Evolutionary conservation across 139 green algal genomes (phyloP).

Genomic region (Volvox africanus): DNA sequence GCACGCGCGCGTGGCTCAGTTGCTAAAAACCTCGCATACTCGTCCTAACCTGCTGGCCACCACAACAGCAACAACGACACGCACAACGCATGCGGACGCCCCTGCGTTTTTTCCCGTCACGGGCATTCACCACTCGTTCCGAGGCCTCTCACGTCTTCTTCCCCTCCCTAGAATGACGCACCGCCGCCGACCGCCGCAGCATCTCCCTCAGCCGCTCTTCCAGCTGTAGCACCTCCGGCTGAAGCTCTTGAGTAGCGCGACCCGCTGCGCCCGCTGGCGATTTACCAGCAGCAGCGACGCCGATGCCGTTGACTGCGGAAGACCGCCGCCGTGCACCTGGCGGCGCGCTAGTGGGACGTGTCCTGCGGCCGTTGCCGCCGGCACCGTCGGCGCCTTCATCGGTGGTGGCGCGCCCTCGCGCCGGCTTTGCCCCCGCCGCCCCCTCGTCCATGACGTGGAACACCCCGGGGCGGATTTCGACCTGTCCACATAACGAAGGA

Average conservation of each 20-base stretch:
- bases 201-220: constrained; percentile 59
- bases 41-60: too few species aligned
- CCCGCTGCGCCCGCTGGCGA: background rate
- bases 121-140: too few species aligned
- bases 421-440: background rate
- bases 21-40: too few species aligned
- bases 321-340: background rate
- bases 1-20: too few species aligned
- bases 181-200: constrained; percentile 41
- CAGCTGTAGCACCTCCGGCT: constrained; percentile 50
- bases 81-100: too few species aligned
- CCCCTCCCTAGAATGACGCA: constrained; percentile 30
- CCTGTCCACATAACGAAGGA: background rate
- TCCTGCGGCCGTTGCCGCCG: background rate
- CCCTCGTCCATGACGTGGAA: constrained; percentile 48
- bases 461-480: constrained; percentile 56
- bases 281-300: background rate
- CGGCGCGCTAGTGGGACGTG: constrained; percentile 30
- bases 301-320: background rate
- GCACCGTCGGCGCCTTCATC: background rate
- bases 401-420: background rate
- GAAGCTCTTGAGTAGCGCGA: constrained; percentile 14
- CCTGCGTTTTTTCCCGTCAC: too few species aligned
- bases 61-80: too few species aligned
- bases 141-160: too few species aligned